A percentile compares a stretch with the other conserved stretches of the same genome.
Conservation (phyloP, 2,329 filamentous ascomycete genomes). For the Calonectria pteridis region DNA sequence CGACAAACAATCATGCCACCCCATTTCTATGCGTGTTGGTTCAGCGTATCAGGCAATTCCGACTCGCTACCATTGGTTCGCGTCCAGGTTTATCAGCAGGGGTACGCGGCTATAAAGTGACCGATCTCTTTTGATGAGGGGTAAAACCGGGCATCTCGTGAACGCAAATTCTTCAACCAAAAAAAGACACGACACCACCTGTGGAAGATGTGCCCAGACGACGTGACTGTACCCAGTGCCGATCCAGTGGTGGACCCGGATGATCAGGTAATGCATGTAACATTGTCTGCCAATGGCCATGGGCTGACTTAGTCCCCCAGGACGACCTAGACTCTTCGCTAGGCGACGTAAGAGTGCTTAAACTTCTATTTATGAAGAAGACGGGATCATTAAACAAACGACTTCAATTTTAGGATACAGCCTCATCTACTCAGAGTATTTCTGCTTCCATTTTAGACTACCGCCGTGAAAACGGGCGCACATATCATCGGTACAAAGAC, state of each 20-base stretch:
- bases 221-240: neutral
- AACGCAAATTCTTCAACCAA: neutral
- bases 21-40: neutral
- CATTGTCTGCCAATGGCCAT: neutral
- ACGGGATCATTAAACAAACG: neutral
- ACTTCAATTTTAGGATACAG: neutral
- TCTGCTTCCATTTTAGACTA: constrained; percentile 14
- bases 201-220: neutral
- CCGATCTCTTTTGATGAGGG: neutral
- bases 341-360: neutral
- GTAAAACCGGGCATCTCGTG: neutral
- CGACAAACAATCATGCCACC: neutral
- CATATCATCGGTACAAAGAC: constrained; percentile 20
- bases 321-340: neutral
- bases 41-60: neutral
- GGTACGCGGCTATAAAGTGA: neutral
- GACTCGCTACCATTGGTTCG: neutral
- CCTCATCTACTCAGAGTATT: constrained; percentile 9
- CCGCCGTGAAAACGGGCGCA: constrained; percentile 13
- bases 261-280: neutral
- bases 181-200: neutral
- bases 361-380: neutral
- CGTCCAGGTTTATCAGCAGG: neutral
- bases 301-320: neutral
- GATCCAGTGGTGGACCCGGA: neutral